Evolutionary conservation across 2,329 filamentous ascomycete genomes (phyloP), one percentile per base, ranked within the genome.

Genomic region (Diaporthe velutina): DNA sequence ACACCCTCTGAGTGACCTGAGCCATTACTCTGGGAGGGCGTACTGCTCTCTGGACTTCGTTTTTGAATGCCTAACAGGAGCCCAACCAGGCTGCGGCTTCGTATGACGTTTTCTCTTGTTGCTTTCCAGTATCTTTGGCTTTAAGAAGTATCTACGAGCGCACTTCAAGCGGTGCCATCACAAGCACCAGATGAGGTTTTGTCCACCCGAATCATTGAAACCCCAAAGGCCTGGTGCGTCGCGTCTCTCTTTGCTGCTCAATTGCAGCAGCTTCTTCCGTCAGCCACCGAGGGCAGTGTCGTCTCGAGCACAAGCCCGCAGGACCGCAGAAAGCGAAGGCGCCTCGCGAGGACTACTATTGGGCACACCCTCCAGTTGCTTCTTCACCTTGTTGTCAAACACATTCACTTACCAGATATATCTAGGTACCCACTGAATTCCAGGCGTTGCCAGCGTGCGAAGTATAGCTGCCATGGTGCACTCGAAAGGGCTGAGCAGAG

Each of bases 331-430:
- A 38, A 35, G 33, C 30, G 33, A 9, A 30, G 2, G 2, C 28
- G 17, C 13, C 8, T 45, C 15, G 17, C 42, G 17, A 45, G 19
- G 17, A 22, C 42, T 48, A 8, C 7, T 10, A 17, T 9, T 48
- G 1, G 5, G 42, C 35, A 17, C 42, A 17, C 17, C 42, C 2
- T 22, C 42, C 7, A 19, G 0, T 7, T 15, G 8, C 4, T 7
- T 1, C n/a, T 22, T 38, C 30, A n/a, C 30, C 8, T 58, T 0
- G 3, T 6, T 35, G 7, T 9, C 12, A 9, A 17, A 5, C 15
- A 12, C 0, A 9, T 35, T 8, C 5, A 38, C 12, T 25, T 22
- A 15, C 10, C 7, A 4, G 30, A 12, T 0, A n/a, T 35, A 0
- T 58, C 4, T 0, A 13, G 4, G 38, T 3, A 33, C 6, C 19